Evolutionary conservation across 192 early-diverging fungal species (phyloP), one percentile per base, ranked within the genome.

Genomic region (Coemansia guatemalensis): DNA sequence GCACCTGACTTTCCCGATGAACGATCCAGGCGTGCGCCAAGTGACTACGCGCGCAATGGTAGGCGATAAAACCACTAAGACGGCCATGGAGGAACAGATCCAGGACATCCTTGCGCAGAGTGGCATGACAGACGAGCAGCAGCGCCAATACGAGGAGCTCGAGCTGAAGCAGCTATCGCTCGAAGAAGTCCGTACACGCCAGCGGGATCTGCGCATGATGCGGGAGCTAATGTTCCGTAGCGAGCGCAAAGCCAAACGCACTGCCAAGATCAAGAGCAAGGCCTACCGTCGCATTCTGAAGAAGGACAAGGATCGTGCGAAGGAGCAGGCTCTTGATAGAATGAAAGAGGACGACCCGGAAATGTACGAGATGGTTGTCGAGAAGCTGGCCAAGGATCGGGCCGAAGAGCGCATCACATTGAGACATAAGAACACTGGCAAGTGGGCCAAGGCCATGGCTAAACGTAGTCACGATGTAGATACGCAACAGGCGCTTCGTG

Each of bases 221-320:
- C 89, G 96, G 22, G 91, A 93, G 39, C 80, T 98, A 49, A 87
- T 95, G 88, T 96, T 96, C 83, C 92, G 93, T 30, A 85, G 92
- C 48, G 95, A 99, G 71, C 85, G 89, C 39, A 95, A 95, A 62
- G 87, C 89, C 53, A 96, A 94, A 74, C 88, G 94, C 51, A 83
- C 92, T 35, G 90, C 93, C 53, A 99, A 99, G 81, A 99, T 99
- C 74, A 99, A 99, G 83, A 94, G 92, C 83, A 98, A 97, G 80
- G 78, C 92, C 4, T 99, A 95, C 66, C 88, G 91, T 27, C 90
- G 93, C 61, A 90, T 99, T 29, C 82, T 87, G 56, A 93, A 92
- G 68, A 90, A 90, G 72, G 90, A 93, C 35, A 90, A 86, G 62
- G 74, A 71, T 55, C 86, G 86, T 26, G 83, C 71, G 51, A 75